A percentile compares a stretch with the other conserved stretches of the same genome.
Evolutionary conservation across 208 protist species (phyloP).

Genomic region (Crithidia bombi): DNA sequence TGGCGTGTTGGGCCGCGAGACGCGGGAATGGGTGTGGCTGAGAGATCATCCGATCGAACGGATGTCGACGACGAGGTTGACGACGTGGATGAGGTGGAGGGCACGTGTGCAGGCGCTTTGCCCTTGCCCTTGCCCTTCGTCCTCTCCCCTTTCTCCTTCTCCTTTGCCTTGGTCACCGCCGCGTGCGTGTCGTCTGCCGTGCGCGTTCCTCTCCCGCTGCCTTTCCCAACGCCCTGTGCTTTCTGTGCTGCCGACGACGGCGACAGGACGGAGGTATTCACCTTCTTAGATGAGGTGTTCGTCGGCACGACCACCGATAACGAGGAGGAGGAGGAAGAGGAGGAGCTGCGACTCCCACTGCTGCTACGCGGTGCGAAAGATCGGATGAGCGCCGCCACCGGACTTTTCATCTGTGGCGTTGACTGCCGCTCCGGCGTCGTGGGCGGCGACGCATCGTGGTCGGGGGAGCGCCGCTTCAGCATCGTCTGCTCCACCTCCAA

Average conservation of each 20-base stretch:
- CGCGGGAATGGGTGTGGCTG: slow-evolving; percentile 5
- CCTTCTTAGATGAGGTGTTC: background rate
- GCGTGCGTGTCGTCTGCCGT: background rate
- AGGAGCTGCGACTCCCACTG: background rate
- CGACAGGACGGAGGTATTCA: background rate
- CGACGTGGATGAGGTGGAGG: background rate
- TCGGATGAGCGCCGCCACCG: background rate
- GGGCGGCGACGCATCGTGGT: background rate
- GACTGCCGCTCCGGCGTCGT: background rate
- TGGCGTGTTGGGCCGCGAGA: background rate
- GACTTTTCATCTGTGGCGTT: background rate
- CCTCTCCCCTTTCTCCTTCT: background rate
- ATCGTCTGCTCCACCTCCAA: slow-evolving; percentile 5
- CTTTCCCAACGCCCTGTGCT: background rate
- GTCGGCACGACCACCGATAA: background rate
- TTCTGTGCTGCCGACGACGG: background rate
- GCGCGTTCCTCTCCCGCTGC: background rate
- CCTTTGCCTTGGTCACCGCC: background rate
- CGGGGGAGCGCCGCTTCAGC: background rate
- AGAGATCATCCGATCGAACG: background rate
- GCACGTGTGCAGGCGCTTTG: background rate
- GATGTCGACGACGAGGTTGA: background rate
- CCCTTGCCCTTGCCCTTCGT: background rate
- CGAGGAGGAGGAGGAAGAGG: background rate
- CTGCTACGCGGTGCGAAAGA: background rate